Base-by-base conservation (phyloP, 345 rosid genomes). In the Lepidium sativum region DNA sequence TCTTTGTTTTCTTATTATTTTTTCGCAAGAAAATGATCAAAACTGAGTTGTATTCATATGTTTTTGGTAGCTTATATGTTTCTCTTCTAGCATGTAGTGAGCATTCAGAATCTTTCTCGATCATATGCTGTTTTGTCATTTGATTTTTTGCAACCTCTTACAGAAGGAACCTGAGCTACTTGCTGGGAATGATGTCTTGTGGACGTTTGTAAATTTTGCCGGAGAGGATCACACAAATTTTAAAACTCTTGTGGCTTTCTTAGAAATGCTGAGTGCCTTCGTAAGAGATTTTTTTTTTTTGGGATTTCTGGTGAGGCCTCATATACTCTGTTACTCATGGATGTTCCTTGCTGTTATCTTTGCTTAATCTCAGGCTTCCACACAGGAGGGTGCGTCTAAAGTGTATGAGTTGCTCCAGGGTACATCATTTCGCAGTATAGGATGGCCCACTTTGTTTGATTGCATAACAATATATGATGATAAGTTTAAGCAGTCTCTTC, bases 171-270 rank as follows among this genome's bases (percentile, higher is more conserved):
- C 94, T 1, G 97, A 89, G 81, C 80, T 92, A 39, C 77, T 92
- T 69, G 80, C 89, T 70, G 91, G 91, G 75, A 89, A 92, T 80
- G 98, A 92, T 75, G 89, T 87, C 71, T 75, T 92, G 72, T 92
- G 98, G 98, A 92, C 96, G 23, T 92, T 92, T 75, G 96, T 92
- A 73, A 86, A 81, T 75, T 92, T 92, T 82, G 97, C 97, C 48
- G 98, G 98, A 66, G 98, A 92, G 71, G 98, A 92, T 75, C 98
- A 92, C 79, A 86, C 96, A 23, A 92, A 87, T 75, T 82, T 89
- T 73, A 86, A 89, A 75, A 92, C 98, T 12, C 94, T 89, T 29
- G 98, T 83, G 76, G 96, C 97, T 63, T 92, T 92, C 86, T 79
- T 92, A 70, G 86, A 86, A 78, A 87, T 92, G 97, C 79, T 89